phyloP scores from a whole-genome alignment of 148 eudicot species.

The Heliamphora exappendiculata region DNA sequence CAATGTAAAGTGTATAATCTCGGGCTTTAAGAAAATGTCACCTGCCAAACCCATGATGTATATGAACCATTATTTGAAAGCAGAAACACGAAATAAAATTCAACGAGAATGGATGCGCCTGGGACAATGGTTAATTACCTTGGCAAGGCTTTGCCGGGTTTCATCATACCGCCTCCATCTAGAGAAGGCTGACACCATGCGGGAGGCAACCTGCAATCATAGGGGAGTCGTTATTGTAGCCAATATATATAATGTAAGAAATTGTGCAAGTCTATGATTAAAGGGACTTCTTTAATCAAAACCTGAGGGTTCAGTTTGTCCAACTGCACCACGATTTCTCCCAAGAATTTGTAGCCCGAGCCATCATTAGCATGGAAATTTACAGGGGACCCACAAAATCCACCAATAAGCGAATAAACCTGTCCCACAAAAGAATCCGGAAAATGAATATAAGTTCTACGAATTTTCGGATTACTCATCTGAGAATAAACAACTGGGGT shows the following conservation, averaged over 20 bases:
- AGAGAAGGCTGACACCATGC: conserved; percentile 95
- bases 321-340: conserved; percentile 72
- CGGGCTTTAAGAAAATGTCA: background rate
- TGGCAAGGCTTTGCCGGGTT: conserved; percentile 72
- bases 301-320: conserved; percentile 98
- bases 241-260: background rate
- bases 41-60: background rate
- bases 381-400: conserved; percentile 84
- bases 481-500: background rate
- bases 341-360: conserved; percentile 92
- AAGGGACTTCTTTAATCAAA: background rate
- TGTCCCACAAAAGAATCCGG: conserved; percentile 15
- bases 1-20: background rate
- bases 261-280: background rate
- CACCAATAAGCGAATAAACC: conserved; percentile 87
- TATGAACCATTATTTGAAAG: background rate
- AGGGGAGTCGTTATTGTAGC: background rate
- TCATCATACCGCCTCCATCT: conserved; percentile 92
- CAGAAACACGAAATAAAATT: background rate
- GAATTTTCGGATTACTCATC: background rate
- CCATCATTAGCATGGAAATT: conserved; percentile 98
- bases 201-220: conserved; percentile 64
- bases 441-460: background rate
- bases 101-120: background rate
- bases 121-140: conserved; percentile 35